These are phyloP conservation scores for Glycine latifolia DNA, from an alignment of 306 rosid species.

Conservation along the genomic window DNA sequence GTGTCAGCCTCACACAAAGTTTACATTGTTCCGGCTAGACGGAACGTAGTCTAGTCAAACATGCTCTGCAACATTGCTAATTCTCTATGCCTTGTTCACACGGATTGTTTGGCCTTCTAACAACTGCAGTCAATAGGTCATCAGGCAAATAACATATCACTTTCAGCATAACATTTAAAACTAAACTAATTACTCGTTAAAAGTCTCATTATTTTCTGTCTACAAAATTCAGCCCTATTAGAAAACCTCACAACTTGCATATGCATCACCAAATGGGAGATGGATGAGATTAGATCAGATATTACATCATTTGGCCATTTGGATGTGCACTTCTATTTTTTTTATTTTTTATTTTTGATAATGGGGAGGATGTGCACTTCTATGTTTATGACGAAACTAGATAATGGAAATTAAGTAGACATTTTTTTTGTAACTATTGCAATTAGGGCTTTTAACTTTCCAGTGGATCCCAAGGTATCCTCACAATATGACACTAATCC, in stretches of 20 bases:
- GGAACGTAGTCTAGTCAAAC: constrained; percentile 36
- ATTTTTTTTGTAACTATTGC: background rate
- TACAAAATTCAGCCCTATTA: constrained; percentile 30
- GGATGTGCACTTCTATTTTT: constrained; percentile 4
- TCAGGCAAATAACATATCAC: constrained; percentile 13
- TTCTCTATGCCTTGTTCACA: constrained; percentile 81
- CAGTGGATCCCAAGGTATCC: background rate
- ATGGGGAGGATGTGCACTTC: too few relatives aligned
- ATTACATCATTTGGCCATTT: background rate
- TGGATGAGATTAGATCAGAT: background rate
- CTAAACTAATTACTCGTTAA: constrained; percentile 30
- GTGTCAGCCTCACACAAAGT: constrained; percentile 34
- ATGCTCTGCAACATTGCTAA: constrained; percentile 38
- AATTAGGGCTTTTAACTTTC: background rate
- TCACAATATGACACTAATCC: background rate
- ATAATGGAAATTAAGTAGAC: constrained; percentile 21
- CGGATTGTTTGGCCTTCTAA: constrained; percentile 87
- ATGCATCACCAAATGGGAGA: background rate
- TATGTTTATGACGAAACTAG: background rate
- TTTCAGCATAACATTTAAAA: constrained; percentile 12
- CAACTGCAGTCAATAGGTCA: constrained; percentile 60
- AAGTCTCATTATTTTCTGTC: constrained; percentile 36
- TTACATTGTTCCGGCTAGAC: constrained; percentile 29
- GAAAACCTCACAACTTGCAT: background rate
- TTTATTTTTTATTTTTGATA: background rate